phyloP scores from a whole-genome alignment of 2,329 filamentous ascomycete genomes.

The Curvularia hawaiiensis region DNA sequence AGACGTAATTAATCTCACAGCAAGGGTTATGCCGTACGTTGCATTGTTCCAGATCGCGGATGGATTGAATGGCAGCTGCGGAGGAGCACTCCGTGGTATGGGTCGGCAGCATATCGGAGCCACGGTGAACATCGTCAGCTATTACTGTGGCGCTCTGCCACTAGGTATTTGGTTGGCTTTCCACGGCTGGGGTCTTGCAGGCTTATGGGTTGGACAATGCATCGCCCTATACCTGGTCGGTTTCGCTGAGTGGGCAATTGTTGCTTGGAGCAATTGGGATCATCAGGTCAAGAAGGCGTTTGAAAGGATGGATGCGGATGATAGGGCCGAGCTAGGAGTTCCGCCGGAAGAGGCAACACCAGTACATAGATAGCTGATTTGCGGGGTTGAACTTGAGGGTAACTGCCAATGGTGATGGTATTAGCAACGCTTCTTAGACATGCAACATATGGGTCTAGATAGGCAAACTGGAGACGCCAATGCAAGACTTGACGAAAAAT shows the following conservation, averaged over 20 bases:
- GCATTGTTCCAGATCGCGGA: conserved; percentile 91
- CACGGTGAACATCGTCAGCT: conserved; percentile 78
- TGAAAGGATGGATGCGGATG: conserved; percentile 66
- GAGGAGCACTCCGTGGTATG: conserved; percentile 81
- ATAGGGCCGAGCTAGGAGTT: conserved; percentile 49
- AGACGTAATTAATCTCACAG: conserved; percentile 72
- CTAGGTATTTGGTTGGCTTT: conserved; percentile 85
- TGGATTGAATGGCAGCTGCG: conserved; percentile 83
- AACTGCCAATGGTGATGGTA: conserved; percentile 2
- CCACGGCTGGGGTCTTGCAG: conserved; percentile 80
- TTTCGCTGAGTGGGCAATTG: conserved; percentile 76
- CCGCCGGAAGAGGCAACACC: conserved; percentile 28
- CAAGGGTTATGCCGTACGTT: conserved; percentile 81
- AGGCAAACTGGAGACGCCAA: conserved; percentile 20
- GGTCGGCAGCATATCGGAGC: conserved; percentile 86
- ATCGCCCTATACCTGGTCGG: conserved; percentile 76
- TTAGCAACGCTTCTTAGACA: conserved; percentile 31
- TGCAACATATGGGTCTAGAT: conserved; percentile 30
- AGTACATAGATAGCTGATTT: conserved; percentile 19
- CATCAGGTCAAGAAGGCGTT: conserved; percentile 73
- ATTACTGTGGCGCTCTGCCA: conserved; percentile 81
- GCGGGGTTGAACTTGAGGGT: background rate
- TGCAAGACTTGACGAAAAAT: conserved; percentile 31
- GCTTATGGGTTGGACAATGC: conserved; percentile 84
- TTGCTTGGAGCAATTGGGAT: conserved; percentile 78